Evolutionary conservation across 2,329 filamentous ascomycete species (phyloP).

Genomic region (Pyrenochaeta sp.): DNA sequence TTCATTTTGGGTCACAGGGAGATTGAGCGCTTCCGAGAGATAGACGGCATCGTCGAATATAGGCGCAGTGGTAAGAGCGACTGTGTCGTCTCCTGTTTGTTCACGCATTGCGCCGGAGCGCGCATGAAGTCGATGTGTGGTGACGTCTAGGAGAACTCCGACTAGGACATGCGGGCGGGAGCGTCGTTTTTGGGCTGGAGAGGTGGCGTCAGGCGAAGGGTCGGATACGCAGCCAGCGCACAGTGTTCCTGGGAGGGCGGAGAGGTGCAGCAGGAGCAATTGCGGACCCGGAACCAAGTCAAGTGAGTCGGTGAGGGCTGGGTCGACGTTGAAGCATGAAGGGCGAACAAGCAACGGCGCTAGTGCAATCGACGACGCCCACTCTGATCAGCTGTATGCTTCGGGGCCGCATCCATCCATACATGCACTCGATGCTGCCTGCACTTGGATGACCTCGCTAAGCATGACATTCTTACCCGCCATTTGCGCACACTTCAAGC

Average conservation of each 20-base stretch:
- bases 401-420: not conserved
- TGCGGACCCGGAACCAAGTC: slow-evolving; percentile 12
- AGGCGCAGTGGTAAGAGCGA: slow-evolving; percentile 37
- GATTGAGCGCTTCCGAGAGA: slow-evolving; percentile 39
- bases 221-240: slow-evolving; percentile 8
- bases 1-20: slow-evolving; percentile 37
- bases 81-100: slow-evolving; percentile 29
- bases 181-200: slow-evolving; percentile 8
- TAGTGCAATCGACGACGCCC: slow-evolving; percentile 5
- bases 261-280: slow-evolving; percentile 9
- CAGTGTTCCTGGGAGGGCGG: slow-evolving; percentile 6
- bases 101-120: slow-evolving; percentile 44
- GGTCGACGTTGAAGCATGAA: slow-evolving; percentile 3
- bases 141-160: slow-evolving; percentile 31
- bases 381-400: slow-evolving; percentile 1
- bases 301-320: slow-evolving; percentile 9
- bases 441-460: not conserved
- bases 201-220: slow-evolving; percentile 4
- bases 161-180: slow-evolving; percentile 27
- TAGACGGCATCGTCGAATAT: slow-evolving; percentile 48
- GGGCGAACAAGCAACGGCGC: slow-evolving; percentile 7
- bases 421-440: not conserved
- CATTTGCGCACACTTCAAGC: slow-evolving; percentile 6
- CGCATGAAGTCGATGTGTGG: slow-evolving; percentile 37
- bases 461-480: slow-evolving; percentile 6